phyloP scores from a whole-genome alignment of 2,329 filamentous ascomycete species.

The Aureobasidium sp. region DNA sequence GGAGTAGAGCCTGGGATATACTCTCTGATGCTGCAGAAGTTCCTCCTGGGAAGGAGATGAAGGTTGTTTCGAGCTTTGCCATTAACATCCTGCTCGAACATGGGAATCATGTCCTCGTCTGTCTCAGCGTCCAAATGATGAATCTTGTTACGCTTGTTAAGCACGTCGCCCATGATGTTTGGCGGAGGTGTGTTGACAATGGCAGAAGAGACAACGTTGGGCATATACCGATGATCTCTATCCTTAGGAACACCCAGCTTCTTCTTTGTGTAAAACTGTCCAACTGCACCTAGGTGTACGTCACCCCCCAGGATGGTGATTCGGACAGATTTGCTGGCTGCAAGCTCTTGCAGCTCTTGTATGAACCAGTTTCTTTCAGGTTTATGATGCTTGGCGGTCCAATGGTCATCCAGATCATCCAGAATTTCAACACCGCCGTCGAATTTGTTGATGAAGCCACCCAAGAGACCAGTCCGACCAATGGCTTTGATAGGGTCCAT shows the following conservation, averaged over 20 bases:
- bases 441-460: constrained; percentile 75
- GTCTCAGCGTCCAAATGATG: constrained; percentile 62
- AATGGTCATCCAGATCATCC: constrained; percentile 91
- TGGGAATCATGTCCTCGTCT: constrained; percentile 90
- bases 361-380: constrained; percentile 78
- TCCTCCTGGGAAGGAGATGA: constrained; percentile 75
- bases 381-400: constrained; percentile 95
- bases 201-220: constrained; percentile 86
- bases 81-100: constrained; percentile 84
- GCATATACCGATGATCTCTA: constrained; percentile 92
- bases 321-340: constrained; percentile 83
- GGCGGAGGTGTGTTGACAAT: constrained; percentile 90
- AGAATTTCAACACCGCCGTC: constrained; percentile 87
- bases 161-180: constrained; percentile 77
- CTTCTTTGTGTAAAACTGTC: constrained; percentile 90
- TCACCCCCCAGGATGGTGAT: constrained; percentile 91
- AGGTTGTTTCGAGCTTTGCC: constrained; percentile 88
- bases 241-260: constrained; percentile 71
- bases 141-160: constrained; percentile 84
- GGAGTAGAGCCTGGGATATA: constrained; percentile 75
- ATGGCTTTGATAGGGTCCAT: constrained; percentile 88
- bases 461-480: constrained; percentile 71
- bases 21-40: constrained; percentile 88
- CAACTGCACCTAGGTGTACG: constrained; percentile 84
- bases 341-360: constrained; percentile 85